A percentile compares a stretch with the other conserved stretches of the same genome.
Evolutionary conservation across 352 stramenopile species (phyloP).

Genomic region (Phytophthora sojae): DNA sequence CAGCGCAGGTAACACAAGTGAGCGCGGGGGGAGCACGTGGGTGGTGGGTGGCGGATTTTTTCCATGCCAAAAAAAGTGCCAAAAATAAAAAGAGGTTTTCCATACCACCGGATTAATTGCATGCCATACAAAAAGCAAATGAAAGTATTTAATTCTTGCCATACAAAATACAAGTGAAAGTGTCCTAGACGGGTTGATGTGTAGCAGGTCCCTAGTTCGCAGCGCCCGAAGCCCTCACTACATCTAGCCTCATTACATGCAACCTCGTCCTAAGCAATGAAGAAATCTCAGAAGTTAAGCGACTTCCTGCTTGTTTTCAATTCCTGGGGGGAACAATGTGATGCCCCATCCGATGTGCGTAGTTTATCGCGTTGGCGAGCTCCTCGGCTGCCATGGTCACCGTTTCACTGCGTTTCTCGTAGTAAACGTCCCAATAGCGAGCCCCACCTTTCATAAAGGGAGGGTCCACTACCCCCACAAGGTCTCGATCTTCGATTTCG

Average conservation of each 20-base stretch:
- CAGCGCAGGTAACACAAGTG: too few relatives aligned
- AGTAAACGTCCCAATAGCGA: not conserved
- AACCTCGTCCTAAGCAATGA: too few relatives aligned
- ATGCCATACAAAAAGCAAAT: too few relatives aligned
- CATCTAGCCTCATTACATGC: too few relatives aligned
- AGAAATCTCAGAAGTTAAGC: not conserved
- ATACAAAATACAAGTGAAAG: too few relatives aligned
- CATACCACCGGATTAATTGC: not conserved
- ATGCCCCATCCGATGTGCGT: not conserved
- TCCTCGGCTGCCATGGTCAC: not conserved
- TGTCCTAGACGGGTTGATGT: too few relatives aligned
- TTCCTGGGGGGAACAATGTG: not conserved
- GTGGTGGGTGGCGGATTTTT: too few relatives aligned
- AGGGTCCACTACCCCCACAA: not conserved
- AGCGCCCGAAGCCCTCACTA: too few relatives aligned
- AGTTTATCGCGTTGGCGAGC: not conserved
- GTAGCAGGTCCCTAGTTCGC: too few relatives aligned
- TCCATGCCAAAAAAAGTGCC: not conserved
- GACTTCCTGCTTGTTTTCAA: not conserved
- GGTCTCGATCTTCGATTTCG: not conserved
- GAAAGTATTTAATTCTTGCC: too few relatives aligned
- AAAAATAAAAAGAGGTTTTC: too few relatives aligned
- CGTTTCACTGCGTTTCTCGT: not conserved
- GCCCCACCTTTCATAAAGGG: not conserved
- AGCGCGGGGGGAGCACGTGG: constrained; percentile 9